These are phyloP conservation scores for Teunomyces stri DNA, from an alignment of 805 yeast genomes.

Conservation along the genomic window DNA sequence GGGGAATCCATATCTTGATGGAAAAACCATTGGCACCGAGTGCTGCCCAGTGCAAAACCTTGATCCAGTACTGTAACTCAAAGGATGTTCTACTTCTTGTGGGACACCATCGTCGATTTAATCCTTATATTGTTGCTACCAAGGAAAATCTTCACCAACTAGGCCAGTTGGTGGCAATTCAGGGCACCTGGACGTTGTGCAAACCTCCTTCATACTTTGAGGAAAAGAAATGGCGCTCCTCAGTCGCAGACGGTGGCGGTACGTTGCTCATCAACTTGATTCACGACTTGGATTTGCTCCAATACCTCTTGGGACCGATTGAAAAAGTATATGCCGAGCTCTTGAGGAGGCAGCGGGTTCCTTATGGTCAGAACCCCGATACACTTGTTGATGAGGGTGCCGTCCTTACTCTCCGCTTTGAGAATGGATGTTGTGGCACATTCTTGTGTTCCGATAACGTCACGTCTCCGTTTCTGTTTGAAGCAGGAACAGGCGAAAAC, in stretches of 20 bases:
- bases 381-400: slow-evolving; percentile 40
- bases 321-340: slow-evolving; percentile 36
- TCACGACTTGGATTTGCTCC: slow-evolving; percentile 39
- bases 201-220: slow-evolving; percentile 35
- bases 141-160: slow-evolving; percentile 26
- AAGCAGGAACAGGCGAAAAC: slow-evolving; percentile 40
- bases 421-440: slow-evolving; percentile 33
- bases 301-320: slow-evolving; percentile 38
- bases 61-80: slow-evolving; percentile 21
- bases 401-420: slow-evolving; percentile 29
- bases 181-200: slow-evolving; percentile 38
- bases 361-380: slow-evolving; percentile 9
- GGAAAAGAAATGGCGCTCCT: slow-evolving; percentile 33
- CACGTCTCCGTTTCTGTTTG: slow-evolving; percentile 37
- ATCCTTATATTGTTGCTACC: slow-evolving; percentile 36
- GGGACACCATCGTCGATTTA: slow-evolving; percentile 42
- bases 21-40: slow-evolving; percentile 37
- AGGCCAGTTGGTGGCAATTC: slow-evolving; percentile 35
- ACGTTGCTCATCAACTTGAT: slow-evolving; percentile 36
- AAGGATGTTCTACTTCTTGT: slow-evolving; percentile 29
- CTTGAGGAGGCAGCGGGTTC: slow-evolving; percentile 26
- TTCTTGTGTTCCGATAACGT: slow-evolving; percentile 39
- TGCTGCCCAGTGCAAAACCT: slow-evolving; percentile 29
- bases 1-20: slow-evolving; percentile 33
- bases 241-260: slow-evolving; percentile 32